Conservation (phyloP, 441 rosid genomes). For the Gossypium davidsonii region DNA sequence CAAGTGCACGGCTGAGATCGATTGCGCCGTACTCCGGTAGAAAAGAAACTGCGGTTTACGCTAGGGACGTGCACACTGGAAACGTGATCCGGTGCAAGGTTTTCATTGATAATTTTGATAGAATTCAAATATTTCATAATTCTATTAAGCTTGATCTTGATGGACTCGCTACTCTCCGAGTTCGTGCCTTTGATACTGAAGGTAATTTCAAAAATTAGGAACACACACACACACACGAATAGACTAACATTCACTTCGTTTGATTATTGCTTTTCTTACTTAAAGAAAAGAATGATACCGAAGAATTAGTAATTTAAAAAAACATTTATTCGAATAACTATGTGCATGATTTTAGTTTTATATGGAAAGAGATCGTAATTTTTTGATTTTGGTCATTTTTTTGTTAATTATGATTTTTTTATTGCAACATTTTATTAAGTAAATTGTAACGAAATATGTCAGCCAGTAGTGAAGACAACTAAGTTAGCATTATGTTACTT, state of each 20-base stretch:
- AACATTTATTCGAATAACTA: not conserved
- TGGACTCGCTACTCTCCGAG: slow-evolving; percentile 90
- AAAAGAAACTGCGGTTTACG: slow-evolving; percentile 92
- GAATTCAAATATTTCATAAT: slow-evolving; percentile 90
- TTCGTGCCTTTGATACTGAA: slow-evolving; percentile 78
- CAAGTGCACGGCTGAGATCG: slow-evolving; percentile 76
- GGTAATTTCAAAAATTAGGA: slow-evolving; percentile 33
- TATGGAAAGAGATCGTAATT: not conserved
- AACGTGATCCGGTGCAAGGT: slow-evolving; percentile 94
- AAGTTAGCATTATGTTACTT: not conserved
- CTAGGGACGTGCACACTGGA: slow-evolving; percentile 73
- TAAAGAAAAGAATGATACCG: not conserved
- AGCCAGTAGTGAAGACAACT: not conserved
- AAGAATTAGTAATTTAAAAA: not conserved
- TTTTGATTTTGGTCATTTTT: not conserved
- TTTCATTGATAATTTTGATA: slow-evolving; percentile 79
- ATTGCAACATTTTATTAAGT: not conserved
- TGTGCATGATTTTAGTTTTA: not conserved
- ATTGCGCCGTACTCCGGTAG: slow-evolving; percentile 70
- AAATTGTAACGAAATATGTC: not conserved
- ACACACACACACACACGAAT: not conserved
- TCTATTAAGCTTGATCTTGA: slow-evolving; percentile 92
- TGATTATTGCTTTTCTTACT: not conserved
- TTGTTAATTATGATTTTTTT: slow-evolving; percentile 4
- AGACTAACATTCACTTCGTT: not conserved